Conservation (phyloP, 176 grass and related monocot species). For the Saccharum officinarum region DNA sequence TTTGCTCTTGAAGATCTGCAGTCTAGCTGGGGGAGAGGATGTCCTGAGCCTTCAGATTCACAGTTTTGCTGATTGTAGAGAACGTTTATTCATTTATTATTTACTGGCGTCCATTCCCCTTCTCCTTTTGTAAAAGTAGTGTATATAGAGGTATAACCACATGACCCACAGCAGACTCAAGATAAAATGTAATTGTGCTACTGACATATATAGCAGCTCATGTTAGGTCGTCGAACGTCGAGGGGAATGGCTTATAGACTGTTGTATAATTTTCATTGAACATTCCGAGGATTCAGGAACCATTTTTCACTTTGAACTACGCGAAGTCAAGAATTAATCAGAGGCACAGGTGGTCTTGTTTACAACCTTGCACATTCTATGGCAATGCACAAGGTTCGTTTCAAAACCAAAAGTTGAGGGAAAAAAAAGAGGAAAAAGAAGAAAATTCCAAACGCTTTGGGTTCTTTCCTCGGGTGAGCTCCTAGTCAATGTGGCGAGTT, state of each 20-base stretch:
- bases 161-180: not conserved
- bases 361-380: not conserved
- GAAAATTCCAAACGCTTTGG: not conserved
- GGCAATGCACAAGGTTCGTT: not conserved
- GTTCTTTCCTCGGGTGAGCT: too few species aligned
- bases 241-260: not conserved
- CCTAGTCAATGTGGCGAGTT: not conserved
- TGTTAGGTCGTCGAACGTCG: not conserved
- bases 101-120: constrained; percentile 23
- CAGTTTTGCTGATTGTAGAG: constrained; percentile 35
- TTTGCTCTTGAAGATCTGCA: constrained; percentile 44
- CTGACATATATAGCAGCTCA: not conserved
- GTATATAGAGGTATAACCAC: constrained; percentile 35
- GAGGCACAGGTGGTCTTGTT: not conserved
- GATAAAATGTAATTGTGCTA: not conserved
- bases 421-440: not conserved
- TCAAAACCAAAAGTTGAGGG: not conserved
- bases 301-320: not conserved
- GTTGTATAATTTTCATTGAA: constrained; percentile 4
- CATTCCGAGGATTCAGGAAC: not conserved
- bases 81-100: constrained; percentile 47
- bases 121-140: constrained; percentile 45
- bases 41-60: constrained; percentile 6
- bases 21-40: constrained; percentile 10
- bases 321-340: not conserved